phyloP scores from a whole-genome alignment of 2,329 filamentous ascomycete genomes.

The Achaetomium macrosporum region DNA sequence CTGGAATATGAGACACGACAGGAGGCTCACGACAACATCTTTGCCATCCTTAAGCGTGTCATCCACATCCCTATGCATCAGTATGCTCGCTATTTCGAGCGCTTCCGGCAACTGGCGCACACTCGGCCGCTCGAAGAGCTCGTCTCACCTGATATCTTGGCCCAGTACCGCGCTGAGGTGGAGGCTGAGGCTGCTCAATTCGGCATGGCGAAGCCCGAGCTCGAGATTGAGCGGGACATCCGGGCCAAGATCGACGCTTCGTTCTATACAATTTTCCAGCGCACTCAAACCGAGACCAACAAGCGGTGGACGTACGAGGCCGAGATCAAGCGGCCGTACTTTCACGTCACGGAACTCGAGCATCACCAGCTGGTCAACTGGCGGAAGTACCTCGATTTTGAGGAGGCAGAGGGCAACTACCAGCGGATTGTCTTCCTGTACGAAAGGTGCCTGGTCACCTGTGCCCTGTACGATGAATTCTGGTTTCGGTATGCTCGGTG shows the following conservation, averaged over 20 bases:
- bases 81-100: slow-evolving; percentile 90
- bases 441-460: slow-evolving; percentile 87
- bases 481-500: slow-evolving; percentile 96
- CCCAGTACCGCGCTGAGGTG: slow-evolving; percentile 65
- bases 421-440: slow-evolving; percentile 75
- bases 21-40: slow-evolving; percentile 78
- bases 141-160: slow-evolving; percentile 60
- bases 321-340: slow-evolving; percentile 92
- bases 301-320: slow-evolving; percentile 94
- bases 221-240: slow-evolving; percentile 78
- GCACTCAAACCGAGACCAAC: slow-evolving; percentile 79
- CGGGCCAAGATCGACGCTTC: slow-evolving; percentile 72
- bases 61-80: slow-evolving; percentile 92
- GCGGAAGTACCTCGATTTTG: slow-evolving; percentile 94
- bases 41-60: slow-evolving; percentile 73
- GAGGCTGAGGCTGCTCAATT: slow-evolving; percentile 55
- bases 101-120: slow-evolving; percentile 73
- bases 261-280: slow-evolving; percentile 74
- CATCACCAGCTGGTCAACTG: slow-evolving; percentile 80
- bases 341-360: slow-evolving; percentile 90
- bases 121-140: slow-evolving; percentile 67
- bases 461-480: slow-evolving; percentile 93
- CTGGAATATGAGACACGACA: slow-evolving; percentile 92
- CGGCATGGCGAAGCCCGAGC: slow-evolving; percentile 52
- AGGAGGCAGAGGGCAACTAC: slow-evolving; percentile 78